Conservation (phyloP, 306 rosid species). For the Elaeagnus macrophylla region DNA sequence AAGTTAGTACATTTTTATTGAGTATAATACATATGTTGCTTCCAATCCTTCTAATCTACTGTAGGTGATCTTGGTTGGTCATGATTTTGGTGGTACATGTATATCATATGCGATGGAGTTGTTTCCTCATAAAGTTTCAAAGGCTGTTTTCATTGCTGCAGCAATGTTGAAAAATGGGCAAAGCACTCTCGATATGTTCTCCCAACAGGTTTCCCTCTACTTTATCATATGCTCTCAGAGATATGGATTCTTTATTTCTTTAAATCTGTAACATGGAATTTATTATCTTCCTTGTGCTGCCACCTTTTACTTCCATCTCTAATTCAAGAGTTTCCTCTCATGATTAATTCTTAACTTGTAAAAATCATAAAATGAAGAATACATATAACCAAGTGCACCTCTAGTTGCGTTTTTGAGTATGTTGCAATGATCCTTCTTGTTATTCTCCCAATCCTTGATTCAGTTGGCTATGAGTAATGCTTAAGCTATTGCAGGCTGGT, state of each 20-base stretch:
- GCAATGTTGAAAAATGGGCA: slow-evolving; percentile 81
- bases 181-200: slow-evolving; percentile 75
- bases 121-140: slow-evolving; percentile 67
- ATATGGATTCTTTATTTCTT: too few species aligned
- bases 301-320: too few species aligned
- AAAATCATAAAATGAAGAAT: too few species aligned
- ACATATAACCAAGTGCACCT: too few species aligned
- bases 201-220: slow-evolving; percentile 60
- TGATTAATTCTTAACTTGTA: too few species aligned
- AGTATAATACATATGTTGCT: slow-evolving; percentile 4
- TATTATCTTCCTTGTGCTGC: too few species aligned
- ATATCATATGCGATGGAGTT: slow-evolving; percentile 82
- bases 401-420: too few species aligned
- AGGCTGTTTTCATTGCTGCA: slow-evolving; percentile 82
- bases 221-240: not conserved
- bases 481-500: slow-evolving; percentile 48
- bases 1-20: too few species aligned
- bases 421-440: too few species aligned
- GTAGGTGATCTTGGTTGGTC: slow-evolving; percentile 94
- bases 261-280: too few species aligned
- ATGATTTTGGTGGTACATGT: slow-evolving; percentile 95
- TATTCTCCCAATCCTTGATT: too few species aligned
- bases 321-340: too few species aligned
- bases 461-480: slow-evolving; percentile 13
- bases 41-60: slow-evolving; percentile 1